Conservation (phyloP, 768 basidiomycete species). For the Tephrocybe sp. region DNA sequence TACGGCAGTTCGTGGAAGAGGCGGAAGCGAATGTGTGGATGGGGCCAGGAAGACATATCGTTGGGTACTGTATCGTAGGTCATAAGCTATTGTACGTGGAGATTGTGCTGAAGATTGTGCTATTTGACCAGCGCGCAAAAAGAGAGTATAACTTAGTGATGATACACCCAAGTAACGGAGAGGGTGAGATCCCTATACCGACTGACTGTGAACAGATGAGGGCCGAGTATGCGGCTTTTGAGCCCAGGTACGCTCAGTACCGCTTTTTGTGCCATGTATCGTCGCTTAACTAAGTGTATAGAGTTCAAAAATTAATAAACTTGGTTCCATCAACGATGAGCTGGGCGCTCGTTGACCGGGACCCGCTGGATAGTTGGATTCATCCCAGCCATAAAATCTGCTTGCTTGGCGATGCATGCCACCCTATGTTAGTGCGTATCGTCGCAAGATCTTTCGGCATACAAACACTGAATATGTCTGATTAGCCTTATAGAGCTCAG, state of each 20-base stretch:
- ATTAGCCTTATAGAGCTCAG: slow-evolving; percentile 54
- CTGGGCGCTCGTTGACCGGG: slow-evolving; percentile 49
- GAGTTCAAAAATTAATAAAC: slow-evolving; percentile 44
- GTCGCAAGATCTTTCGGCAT: neutral
- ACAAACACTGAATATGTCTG: neutral
- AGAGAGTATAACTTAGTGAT: slow-evolving; percentile 48
- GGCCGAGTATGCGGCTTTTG: slow-evolving; percentile 46
- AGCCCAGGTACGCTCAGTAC: slow-evolving; percentile 36
- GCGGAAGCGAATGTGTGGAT: slow-evolving; percentile 62
- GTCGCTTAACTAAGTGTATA: slow-evolving; percentile 13
- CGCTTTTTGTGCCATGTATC: neutral
- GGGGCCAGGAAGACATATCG: slow-evolving; percentile 43
- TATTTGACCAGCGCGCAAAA: slow-evolving; percentile 28
- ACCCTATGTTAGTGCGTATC: slow-evolving; percentile 56
- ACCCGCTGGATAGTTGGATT: slow-evolving; percentile 48
- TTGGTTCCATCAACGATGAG: slow-evolving; percentile 46
- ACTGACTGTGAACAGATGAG: slow-evolving; percentile 47
- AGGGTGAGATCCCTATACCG: slow-evolving; percentile 42
- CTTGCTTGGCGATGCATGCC: slow-evolving; percentile 56
- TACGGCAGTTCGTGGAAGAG: slow-evolving; percentile 47
- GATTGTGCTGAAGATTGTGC: neutral
- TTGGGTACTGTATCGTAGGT: slow-evolving; percentile 38
- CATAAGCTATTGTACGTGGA: neutral
- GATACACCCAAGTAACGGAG: slow-evolving; percentile 36
- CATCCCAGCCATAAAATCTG: slow-evolving; percentile 41